A percentile compares a stretch with the other conserved stretches of the same genome.
These are phyloP conservation scores for Leccinum fuscescens DNA, from an alignment of 1,284 basidiomycete genomes.

Conservation along the genomic window DNA sequence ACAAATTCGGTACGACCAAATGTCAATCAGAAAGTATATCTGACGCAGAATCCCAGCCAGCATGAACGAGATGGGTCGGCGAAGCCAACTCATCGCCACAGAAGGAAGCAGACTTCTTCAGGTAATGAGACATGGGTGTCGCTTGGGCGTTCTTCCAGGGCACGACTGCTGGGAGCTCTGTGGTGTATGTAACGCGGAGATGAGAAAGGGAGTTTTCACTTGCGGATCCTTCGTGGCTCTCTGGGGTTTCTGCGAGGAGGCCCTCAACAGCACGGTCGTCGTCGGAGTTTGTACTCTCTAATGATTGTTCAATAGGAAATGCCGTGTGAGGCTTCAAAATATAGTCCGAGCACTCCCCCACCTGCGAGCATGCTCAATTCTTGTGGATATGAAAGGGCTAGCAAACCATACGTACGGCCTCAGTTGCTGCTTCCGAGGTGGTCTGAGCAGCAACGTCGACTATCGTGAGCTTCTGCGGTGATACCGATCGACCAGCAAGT, in stretches of 20 bases:
- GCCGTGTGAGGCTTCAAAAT: constrained; percentile 28
- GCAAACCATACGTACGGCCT: constrained; percentile 33
- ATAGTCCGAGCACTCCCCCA: constrained; percentile 29
- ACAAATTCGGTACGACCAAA: constrained; percentile 9
- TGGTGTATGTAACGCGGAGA: constrained; percentile 38
- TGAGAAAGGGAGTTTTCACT: constrained; percentile 36
- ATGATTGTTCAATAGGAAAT: constrained; percentile 34
- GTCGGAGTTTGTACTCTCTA: constrained; percentile 37
- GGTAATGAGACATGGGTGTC: constrained; percentile 38
- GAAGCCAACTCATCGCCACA: constrained; percentile 37
- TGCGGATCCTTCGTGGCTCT: constrained; percentile 29
- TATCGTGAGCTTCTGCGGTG: constrained; percentile 32
- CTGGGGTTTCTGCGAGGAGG: constrained; percentile 34
- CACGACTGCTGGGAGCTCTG: constrained; percentile 36
- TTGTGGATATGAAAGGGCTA: constrained; percentile 31
- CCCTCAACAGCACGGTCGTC: constrained; percentile 35
- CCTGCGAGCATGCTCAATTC: constrained; percentile 32
- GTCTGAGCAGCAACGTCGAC: constrained; percentile 20
- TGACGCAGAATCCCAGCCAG: constrained; percentile 60
- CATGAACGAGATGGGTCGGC: constrained; percentile 48
- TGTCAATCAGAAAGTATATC: constrained; percentile 39
- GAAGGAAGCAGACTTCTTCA: constrained; percentile 41
- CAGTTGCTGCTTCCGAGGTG: constrained; percentile 29
- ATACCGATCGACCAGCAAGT: constrained; percentile 35
- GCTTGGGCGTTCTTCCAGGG: constrained; percentile 41